Evolutionary conservation across 305 asterid genomes (phyloP).

Genomic region (Plantago lanceolata): DNA sequence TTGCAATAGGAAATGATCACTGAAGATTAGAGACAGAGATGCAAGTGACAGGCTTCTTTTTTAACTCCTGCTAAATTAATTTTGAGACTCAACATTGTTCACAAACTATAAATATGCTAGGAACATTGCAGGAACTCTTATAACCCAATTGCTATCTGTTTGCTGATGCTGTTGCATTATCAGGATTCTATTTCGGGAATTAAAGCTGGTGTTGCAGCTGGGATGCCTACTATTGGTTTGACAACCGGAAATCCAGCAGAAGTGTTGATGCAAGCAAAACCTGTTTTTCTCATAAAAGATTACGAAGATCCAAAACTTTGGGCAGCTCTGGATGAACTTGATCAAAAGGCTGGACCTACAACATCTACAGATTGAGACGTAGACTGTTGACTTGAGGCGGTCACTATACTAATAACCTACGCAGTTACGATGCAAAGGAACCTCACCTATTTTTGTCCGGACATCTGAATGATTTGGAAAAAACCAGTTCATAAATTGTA

Average conservation of each 20-base stretch:
- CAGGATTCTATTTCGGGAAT: conserved; percentile 94
- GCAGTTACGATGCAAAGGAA: conserved; percentile 3
- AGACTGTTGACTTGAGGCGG: background rate
- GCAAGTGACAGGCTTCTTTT: too few relatives aligned
- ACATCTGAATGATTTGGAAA: conserved; percentile 4
- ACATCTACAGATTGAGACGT: conserved; percentile 23
- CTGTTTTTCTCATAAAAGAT: conserved; percentile 71
- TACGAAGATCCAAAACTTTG: conserved; percentile 85
- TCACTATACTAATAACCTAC: background rate
- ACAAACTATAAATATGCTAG: too few relatives aligned
- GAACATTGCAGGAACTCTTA: background rate
- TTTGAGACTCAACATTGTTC: too few relatives aligned
- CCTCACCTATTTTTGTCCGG: background rate
- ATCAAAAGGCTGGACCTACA: conserved; percentile 33
- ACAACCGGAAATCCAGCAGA: conserved; percentile 74
- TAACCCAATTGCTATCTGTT: background rate
- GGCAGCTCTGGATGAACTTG: conserved; percentile 66
- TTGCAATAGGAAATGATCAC: too few relatives aligned
- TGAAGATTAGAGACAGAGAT: too few relatives aligned
- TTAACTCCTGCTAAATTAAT: too few relatives aligned
- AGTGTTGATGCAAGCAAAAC: conserved; percentile 63
- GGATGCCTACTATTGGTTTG: conserved; percentile 79
- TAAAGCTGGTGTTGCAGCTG: conserved; percentile 92
- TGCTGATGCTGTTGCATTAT: conserved; percentile 6
- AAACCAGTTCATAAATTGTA: background rate